These are phyloP conservation scores for Alisma plantagoaquatica DNA, from an alignment of 106 monocot genomes.

Conservation along the genomic window DNA sequence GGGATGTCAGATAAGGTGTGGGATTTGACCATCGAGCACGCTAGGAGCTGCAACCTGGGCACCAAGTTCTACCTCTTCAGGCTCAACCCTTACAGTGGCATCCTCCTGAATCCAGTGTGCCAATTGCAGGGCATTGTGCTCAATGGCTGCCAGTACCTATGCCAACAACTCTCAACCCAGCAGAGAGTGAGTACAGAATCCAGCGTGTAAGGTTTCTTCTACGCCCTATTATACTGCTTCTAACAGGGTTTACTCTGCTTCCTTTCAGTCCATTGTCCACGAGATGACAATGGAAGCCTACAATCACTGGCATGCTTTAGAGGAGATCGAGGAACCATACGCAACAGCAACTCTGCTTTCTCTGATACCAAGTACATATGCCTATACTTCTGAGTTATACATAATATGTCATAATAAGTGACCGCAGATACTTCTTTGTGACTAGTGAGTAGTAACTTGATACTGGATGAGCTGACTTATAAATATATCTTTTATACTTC, in stretches of 20 bases:
- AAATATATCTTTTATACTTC: no score
- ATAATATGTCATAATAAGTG: no score
- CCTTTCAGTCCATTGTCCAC: conserved; percentile 26
- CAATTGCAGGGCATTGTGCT: background rate
- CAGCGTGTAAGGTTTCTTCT: no score
- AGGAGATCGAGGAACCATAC: conserved; percentile 20
- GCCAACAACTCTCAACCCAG: conserved; percentile 6
- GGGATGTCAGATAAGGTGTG: conserved; percentile 40
- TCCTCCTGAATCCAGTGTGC: conserved; percentile 21
- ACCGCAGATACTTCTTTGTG: no score
- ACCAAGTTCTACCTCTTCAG: conserved; percentile 18
- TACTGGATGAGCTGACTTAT: no score
- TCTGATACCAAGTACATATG: no score
- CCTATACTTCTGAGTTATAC: no score
- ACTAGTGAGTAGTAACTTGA: no score
- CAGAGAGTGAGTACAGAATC: conserved; percentile 22
- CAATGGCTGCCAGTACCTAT: conserved; percentile 3
- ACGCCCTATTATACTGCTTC: no score
- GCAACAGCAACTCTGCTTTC: no score
- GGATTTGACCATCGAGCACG: conserved; percentile 28
- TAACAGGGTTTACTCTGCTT: no score
- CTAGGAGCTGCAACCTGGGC: conserved; percentile 19
- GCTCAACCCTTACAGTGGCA: background rate
- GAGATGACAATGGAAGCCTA: conserved; percentile 20
- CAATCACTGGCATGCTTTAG: conserved; percentile 25